Conservation (phyloP, 179 eudicot genomes). For the Corrigiola litoralis region DNA sequence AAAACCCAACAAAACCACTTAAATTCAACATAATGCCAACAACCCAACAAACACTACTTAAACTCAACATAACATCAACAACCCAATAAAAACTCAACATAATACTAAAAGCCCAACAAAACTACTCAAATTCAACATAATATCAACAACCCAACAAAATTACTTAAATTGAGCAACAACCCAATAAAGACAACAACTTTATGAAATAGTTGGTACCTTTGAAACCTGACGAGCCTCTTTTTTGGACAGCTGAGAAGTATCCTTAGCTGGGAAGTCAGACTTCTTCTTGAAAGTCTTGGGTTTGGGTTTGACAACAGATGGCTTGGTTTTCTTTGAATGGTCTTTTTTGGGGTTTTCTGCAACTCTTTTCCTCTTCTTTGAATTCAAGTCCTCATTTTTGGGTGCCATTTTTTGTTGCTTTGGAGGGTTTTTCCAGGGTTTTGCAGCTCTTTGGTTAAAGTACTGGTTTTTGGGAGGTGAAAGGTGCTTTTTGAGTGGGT, state of each 20-base stretch:
- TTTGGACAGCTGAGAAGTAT: conserved; percentile 9
- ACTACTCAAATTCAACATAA: no score
- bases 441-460: not conserved
- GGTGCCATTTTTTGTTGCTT: conserved; percentile 25
- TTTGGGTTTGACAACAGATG: conserved; percentile 1
- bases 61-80: not conserved
- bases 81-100: not conserved
- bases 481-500: not conserved
- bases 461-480: not conserved
- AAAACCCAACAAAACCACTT: no score
- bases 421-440: conserved; percentile 22
- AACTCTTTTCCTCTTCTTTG: conserved; percentile 45
- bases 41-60: no score
- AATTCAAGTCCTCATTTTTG: conserved; percentile 19
- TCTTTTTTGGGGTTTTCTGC: conserved; percentile 22
- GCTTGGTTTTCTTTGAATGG: conserved; percentile 37
- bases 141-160: no score
- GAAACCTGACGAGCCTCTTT: conserved; percentile 18
- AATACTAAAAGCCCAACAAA: no score
- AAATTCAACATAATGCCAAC: no score
- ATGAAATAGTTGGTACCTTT: conserved; percentile 13
- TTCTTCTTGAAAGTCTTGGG: conserved; percentile 11
- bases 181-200: not conserved
- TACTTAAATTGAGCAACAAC: no score
- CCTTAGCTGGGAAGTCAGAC: not conserved